These are phyloP conservation scores for Kluyveromyces lactis DNA, from an alignment of 805 yeast species.

Conservation along the genomic window DNA sequence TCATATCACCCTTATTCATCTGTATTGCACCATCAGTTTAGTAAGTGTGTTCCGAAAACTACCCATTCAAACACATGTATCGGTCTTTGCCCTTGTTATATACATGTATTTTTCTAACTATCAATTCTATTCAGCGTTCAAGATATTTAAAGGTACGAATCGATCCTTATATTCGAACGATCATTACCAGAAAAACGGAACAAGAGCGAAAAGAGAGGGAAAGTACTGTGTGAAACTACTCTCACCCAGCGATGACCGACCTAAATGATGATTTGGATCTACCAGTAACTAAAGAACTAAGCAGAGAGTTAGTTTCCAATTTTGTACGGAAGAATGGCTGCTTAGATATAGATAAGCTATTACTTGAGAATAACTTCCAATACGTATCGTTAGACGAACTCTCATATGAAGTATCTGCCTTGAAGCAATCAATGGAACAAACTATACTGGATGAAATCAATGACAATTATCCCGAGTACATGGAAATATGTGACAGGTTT, in stretches of 20 bases:
- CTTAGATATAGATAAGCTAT: slow-evolving; percentile 23
- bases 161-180: no score
- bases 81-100: no score
- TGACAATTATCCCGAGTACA: slow-evolving; percentile 19
- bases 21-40: no score
- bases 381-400: slow-evolving; percentile 25
- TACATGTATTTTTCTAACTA: no score
- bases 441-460: slow-evolving; percentile 21
- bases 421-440: slow-evolving; percentile 20
- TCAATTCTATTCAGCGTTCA: no score
- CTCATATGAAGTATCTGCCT: slow-evolving; percentile 16
- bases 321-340: slow-evolving; percentile 12
- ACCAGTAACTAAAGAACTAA: slow-evolving; percentile 22
- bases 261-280: slow-evolving; percentile 14
- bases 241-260: not conserved
- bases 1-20: no score
- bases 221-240: no score
- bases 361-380: slow-evolving; percentile 26
- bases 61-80: no score
- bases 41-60: no score
- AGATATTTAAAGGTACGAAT: no score
- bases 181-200: no score
- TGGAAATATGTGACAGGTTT: slow-evolving; percentile 20
- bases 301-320: slow-evolving; percentile 19
- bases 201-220: no score